Evolutionary conservation across 306 rosid genomes (phyloP).

Genomic region (Spatholobus suberectus): DNA sequence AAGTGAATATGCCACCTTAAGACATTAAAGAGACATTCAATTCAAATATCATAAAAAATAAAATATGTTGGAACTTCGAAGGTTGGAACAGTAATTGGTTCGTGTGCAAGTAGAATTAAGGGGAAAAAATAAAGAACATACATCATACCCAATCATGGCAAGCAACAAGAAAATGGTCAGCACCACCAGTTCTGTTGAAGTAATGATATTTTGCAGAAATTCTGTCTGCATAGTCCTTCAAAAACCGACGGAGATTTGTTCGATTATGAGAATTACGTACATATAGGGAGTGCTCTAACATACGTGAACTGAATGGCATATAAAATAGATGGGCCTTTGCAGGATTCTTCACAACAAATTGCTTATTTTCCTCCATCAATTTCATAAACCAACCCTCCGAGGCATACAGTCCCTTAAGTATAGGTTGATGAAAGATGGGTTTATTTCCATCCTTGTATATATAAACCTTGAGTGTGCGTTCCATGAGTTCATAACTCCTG

Average conservation of each 20-base stretch:
- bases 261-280: constrained; percentile 91
- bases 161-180: constrained; percentile 96
- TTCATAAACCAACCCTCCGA: constrained; percentile 99
- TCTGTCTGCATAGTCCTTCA: constrained; percentile 75
- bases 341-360: constrained; percentile 77
- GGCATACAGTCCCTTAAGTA: constrained; percentile 83
- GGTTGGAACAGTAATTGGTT: constrained; percentile 19
- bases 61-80: background rate
- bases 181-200: constrained; percentile 89
- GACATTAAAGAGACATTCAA: constrained; percentile 24
- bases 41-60: constrained; percentile 7
- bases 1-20: constrained; percentile 21
- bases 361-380: constrained; percentile 83
- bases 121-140: constrained; percentile 2
- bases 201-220: constrained; percentile 79
- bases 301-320: constrained; percentile 91
- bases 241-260: constrained; percentile 78
- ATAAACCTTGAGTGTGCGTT: constrained; percentile 78
- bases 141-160: constrained; percentile 94
- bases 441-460: constrained; percentile 83
- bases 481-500: constrained; percentile 98
- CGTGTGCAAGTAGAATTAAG: constrained; percentile 31
- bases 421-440: constrained; percentile 94
- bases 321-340: constrained; percentile 89
- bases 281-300: constrained; percentile 73